Evolutionary conservation across 1,139 yeast species (phyloP).

Genomic region (Yamadazyma atlantica): DNA sequence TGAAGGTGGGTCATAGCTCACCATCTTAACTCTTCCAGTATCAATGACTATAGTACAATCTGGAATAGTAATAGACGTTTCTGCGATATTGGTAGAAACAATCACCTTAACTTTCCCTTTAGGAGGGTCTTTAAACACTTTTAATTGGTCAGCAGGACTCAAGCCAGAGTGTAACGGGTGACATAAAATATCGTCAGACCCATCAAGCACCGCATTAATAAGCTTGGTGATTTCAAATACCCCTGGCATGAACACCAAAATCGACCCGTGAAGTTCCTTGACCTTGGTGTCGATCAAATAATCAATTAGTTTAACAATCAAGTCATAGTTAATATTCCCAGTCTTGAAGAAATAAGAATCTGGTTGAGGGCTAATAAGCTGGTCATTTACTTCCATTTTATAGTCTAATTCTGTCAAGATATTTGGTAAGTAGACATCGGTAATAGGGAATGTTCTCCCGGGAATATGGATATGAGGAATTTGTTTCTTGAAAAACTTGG

Average conservation of each 20-base stretch:
- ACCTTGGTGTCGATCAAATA: constrained; percentile 49
- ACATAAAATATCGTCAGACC: constrained; percentile 33
- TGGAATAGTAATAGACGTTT: constrained; percentile 87
- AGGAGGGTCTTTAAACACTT: constrained; percentile 59
- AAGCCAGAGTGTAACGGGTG: constrained; percentile 88
- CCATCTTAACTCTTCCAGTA: constrained; percentile 79
- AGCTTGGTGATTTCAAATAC: constrained; percentile 75
- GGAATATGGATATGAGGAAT: constrained; percentile 72
- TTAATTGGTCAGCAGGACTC: constrained; percentile 76
- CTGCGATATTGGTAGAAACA: constrained; percentile 88
- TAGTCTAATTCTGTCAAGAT: constrained; percentile 57
- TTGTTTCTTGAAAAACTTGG: constrained; percentile 53
- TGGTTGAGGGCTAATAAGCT: constrained; percentile 51
- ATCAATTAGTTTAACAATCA: constrained; percentile 57
- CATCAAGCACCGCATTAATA: constrained; percentile 23
- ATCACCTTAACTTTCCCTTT: constrained; percentile 67
- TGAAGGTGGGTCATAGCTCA: constrained; percentile 64
- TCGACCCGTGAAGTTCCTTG: constrained; percentile 53
- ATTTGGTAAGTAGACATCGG: constrained; percentile 69
- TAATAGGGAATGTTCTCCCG: constrained; percentile 91
- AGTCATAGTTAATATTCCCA: constrained; percentile 73
- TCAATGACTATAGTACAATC: constrained; percentile 94
- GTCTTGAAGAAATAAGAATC: constrained; percentile 61
- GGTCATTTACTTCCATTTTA: constrained; percentile 43
- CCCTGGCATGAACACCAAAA: constrained; percentile 86